These are phyloP conservation scores for Hysterangium stoloniferum DNA, from an alignment of 768 basidiomycete genomes.

Conservation along the genomic window DNA sequence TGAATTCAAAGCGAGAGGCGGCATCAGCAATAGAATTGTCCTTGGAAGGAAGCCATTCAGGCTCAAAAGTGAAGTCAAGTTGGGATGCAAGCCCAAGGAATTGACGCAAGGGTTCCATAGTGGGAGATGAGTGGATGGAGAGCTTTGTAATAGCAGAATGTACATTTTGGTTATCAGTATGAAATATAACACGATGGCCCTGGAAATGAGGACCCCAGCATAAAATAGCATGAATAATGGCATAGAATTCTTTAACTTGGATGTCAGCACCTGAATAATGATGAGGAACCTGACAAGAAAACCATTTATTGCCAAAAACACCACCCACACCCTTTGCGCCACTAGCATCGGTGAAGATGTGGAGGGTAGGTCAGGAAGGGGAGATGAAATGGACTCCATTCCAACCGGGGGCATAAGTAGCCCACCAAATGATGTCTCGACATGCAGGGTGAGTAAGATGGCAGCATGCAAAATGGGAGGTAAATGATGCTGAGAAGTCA, in stretches of 20 bases:
- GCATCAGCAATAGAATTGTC: too few relatives aligned
- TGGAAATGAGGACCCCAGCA: constrained; percentile 22
- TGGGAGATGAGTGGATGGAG: too few relatives aligned
- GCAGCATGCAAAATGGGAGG: constrained; percentile 15
- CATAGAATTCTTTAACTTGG: constrained; percentile 22
- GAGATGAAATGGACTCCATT: constrained; percentile 21
- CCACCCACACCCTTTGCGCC: constrained; percentile 24
- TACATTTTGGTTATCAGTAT: constrained; percentile 26
- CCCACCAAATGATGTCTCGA: constrained; percentile 29
- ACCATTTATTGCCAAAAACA: constrained; percentile 20
- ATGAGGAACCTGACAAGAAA: constrained; percentile 19
- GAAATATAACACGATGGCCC: constrained; percentile 23
- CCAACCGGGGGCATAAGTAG: constrained; percentile 20
- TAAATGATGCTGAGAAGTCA: constrained; percentile 24
- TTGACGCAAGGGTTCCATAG: too few relatives aligned
- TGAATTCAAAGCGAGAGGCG: too few relatives aligned
- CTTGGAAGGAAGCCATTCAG: too few relatives aligned
- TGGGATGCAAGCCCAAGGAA: too few relatives aligned
- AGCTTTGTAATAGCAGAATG: too few relatives aligned
- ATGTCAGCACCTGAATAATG: constrained; percentile 22
- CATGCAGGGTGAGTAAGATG: constrained; percentile 19
- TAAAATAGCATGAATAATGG: constrained; percentile 25
- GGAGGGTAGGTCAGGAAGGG: constrained; percentile 7
- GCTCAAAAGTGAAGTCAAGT: too few relatives aligned
- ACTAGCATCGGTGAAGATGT: constrained; percentile 28